Conservation (phyloP, 371 early-diverging fungal species). For the Mucor sp. region DNA sequence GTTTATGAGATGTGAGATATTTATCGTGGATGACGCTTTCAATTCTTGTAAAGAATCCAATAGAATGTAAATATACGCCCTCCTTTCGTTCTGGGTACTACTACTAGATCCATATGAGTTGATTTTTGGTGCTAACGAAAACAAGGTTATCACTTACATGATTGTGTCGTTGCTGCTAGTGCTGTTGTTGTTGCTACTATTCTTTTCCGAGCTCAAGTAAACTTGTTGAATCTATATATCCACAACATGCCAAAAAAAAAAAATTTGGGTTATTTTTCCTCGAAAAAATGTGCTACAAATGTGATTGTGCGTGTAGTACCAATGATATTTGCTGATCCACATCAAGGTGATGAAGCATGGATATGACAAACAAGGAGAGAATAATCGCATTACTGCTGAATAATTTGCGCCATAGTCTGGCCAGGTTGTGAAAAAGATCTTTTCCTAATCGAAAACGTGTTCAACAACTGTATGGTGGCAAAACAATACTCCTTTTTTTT, state of each 20-base stretch:
- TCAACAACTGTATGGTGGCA: not conserved
- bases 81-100: not conserved
- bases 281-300: not conserved
- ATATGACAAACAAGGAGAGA: slow-evolving; percentile 15
- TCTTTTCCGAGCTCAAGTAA: not conserved
- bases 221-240: not conserved
- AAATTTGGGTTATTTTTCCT: not conserved
- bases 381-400: slow-evolving; percentile 14
- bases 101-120: not conserved
- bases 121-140: not conserved
- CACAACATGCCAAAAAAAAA: not conserved
- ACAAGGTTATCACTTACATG: not conserved
- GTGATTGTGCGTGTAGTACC: slow-evolving; percentile 9
- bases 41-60: not conserved
- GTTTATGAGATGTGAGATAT: not conserved
- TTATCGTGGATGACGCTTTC: not conserved
- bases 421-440: not conserved
- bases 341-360: slow-evolving; percentile 5
- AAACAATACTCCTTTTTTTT: not conserved
- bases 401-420: slow-evolving; percentile 1
- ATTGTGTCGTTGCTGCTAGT: not conserved
- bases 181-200: not conserved
- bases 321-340: slow-evolving; percentile 18
- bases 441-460: not conserved
- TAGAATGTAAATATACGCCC: not conserved